Base-by-base conservation (phyloP, 1,284 basidiomycete genomes). In the Sanghuangporus sanghuang region DNA sequence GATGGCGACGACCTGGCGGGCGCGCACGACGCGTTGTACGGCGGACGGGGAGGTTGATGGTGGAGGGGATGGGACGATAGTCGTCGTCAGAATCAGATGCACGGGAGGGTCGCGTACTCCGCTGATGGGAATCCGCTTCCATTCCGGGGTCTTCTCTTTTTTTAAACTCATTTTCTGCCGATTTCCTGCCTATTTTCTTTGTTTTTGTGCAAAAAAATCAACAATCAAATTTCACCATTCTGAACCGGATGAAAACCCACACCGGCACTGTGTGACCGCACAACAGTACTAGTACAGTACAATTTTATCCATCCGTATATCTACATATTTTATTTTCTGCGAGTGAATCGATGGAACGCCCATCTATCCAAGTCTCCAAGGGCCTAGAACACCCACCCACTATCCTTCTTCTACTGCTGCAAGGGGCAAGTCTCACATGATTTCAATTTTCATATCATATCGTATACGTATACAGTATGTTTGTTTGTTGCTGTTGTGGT, bases 1-100 rank as follows among this genome's bases (percentile, higher is more conserved):
- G 36, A 48, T 27, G 52, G 36, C 66, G 71, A 76, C 74, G 72
- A 75, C 68, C 76, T 78, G 80, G 80, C 77, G 76, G 78, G 77
- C 78, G 46, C 50, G 32, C 23, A 23, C 50, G 21, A 35, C 21
- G 7, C 48, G 50, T 52, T 27, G 23, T 8, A 23, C 18, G 21
- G 7, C 21, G 50, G 9, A 16, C 7, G 32, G 49, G 18, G 60
- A 14, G 21, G 36, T 18, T 38, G 36, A 42, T 21, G 21, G n/a
- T 16, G 64, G 66, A 42, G 64, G 59, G 54, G 60, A 66, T 9
- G 62, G 53, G 16, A 46, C 60, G 53, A 62, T 64, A 66, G 65
- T 40, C 62, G 54, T 23, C 44, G 35, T n/a, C n/a, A n/a, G n/a
- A n/a, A n/a, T n/a, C 11, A 6, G 27, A 46, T 3, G 39, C 57